Evolutionary conservation across 768 basidiomycete genomes (phyloP), one percentile per base, ranked within the genome.

Genomic region (Mycena rosella): DNA sequence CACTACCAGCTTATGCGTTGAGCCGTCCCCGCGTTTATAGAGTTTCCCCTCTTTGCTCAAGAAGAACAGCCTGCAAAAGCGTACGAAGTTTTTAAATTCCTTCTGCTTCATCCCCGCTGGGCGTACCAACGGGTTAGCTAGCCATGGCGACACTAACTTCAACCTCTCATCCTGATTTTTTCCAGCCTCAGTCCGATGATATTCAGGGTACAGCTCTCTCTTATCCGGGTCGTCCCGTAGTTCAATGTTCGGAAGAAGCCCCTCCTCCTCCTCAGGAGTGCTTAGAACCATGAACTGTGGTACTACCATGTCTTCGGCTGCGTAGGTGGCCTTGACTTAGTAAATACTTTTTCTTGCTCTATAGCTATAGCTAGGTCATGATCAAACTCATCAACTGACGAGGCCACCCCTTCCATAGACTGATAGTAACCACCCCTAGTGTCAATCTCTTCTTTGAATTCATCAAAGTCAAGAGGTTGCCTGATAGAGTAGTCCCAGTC

Each of bases 1-100:
- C 5, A 64, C 44, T 4, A 68, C 62, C 18, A 68, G 18, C 29
- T 32, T 60, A n/a, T 67, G 58, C 3, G n/a, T 20, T 7, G 44
- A 45, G 17, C 45, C 24, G 6, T 7, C 18, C 11, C 57, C 57
- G 8, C 30, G 26, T 20, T 42, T n/a, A 42, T 18, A 58, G 18
- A 58, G 30, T 4, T 20, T 13, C 15, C 57, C 58, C 9, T 47
- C 14, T 22, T 59, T 59, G 15, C 32, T 30, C 1, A 45, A 2
- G 22, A 59, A 59, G 58, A 59, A 59, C n/a, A 14, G 22, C 20
- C 22, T 13, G 24, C 38, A 40, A 30, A 27, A 58, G 13, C 45
- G 18, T 13, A 58, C 45, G 17, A 58, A 58, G 2, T 47, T 42
- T 5, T n/a, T n/a, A 18, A 29, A 44, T 11, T 34, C 20, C 45